These are phyloP conservation scores for Geranium brycei DNA, from an alignment of 345 rosid species.

Conservation along the genomic window DNA sequence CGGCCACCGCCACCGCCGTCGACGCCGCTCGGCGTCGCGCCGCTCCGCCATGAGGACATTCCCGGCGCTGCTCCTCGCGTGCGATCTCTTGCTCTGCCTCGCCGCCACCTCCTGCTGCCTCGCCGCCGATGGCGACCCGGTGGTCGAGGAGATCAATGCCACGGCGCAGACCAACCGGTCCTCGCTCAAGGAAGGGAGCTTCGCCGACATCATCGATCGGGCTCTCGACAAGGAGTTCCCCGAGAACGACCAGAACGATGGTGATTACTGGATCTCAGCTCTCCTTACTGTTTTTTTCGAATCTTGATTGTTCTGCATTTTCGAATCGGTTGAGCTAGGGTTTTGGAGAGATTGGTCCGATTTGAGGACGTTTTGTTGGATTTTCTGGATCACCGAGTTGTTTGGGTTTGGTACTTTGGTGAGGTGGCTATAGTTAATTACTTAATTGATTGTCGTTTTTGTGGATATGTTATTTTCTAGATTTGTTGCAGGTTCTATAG, in stretches of 20 bases:
- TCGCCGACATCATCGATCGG: slow-evolving; percentile 79
- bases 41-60: slow-evolving; percentile 17
- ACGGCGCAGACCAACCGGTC: slow-evolving; percentile 29
- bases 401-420: too few species aligned
- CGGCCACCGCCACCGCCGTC: not conserved
- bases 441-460: not conserved
- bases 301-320: slow-evolving; percentile 1
- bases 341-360: slow-evolving; percentile 14
- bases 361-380: not conserved
- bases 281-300: slow-evolving; percentile 1
- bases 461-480: not conserved
- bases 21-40: not conserved
- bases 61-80: slow-evolving; percentile 23
- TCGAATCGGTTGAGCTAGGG: slow-evolving; percentile 15
- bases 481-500: not conserved
- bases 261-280: slow-evolving; percentile 41
- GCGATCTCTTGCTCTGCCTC: slow-evolving; percentile 20
- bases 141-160: slow-evolving; percentile 29
- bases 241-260: slow-evolving; percentile 70
- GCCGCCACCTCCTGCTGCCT: slow-evolving; percentile 14
- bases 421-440: too few species aligned
- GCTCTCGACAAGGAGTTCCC: slow-evolving; percentile 86
- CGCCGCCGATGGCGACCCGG: slow-evolving; percentile 17
- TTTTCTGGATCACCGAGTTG: too few species aligned
- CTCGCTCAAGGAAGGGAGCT: slow-evolving; percentile 51